A percentile compares a stretch with the other conserved stretches of the same genome.
Conservation (phyloP, 1,284 basidiomycete species). For the Violaceomyces palustris region DNA sequence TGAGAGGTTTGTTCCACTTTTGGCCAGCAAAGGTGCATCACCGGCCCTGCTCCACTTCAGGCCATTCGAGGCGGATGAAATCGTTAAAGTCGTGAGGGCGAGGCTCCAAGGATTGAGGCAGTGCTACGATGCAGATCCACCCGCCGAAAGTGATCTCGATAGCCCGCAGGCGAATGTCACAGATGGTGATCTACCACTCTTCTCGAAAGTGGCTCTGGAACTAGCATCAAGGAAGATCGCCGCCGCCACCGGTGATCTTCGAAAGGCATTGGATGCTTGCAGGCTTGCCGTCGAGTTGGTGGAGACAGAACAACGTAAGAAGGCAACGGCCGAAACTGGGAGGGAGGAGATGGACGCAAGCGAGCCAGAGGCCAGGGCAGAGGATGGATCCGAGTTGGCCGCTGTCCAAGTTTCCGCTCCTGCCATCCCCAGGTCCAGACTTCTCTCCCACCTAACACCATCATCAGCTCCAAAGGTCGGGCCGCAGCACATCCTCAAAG, state of each 20-base stretch:
- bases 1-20: conserved; percentile 45
- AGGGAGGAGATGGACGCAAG: background rate
- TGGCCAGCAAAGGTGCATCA: conserved; percentile 40
- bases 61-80: conserved; percentile 52
- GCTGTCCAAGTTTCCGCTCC: conserved; percentile 7
- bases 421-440: too few relatives aligned
- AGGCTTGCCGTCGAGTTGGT: conserved; percentile 52
- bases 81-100: conserved; percentile 50
- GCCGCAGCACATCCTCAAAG: conserved; percentile 46
- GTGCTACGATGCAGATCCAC: conserved; percentile 21
- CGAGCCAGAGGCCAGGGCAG: too few relatives aligned
- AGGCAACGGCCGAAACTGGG: conserved; percentile 9
- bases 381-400: background rate
- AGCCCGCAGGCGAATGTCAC: background rate
- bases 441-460: conserved; percentile 30
- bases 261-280: conserved; percentile 53
- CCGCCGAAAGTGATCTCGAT: background rate
- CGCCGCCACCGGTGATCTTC: conserved; percentile 53
- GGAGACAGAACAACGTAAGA: conserved; percentile 43
- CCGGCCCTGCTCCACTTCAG: conserved; percentile 54
- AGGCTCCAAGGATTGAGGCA: conserved; percentile 44
- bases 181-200: conserved; percentile 33
- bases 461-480: conserved; percentile 38
- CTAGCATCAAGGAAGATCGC: conserved; percentile 54
- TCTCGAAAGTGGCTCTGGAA: conserved; percentile 52